Evolutionary conservation across 2,329 filamentous ascomycete species (phyloP).

Genomic region (Stemphylium vesicarium): DNA sequence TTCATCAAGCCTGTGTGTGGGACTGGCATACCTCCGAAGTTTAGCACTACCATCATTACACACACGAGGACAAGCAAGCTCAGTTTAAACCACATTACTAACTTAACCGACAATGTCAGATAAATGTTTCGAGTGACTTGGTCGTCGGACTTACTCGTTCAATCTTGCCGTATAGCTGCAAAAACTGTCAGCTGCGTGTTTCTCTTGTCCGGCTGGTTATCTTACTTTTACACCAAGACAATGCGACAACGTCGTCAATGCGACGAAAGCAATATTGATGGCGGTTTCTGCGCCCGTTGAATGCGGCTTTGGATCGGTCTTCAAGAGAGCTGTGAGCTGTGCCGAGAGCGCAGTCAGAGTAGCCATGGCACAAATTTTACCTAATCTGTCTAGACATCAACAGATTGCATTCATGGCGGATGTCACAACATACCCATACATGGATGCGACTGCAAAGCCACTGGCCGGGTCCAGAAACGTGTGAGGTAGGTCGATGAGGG

Average conservation of each 20-base stretch:
- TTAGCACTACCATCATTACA: slow-evolving; percentile 36
- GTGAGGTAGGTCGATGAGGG: slow-evolving; percentile 31
- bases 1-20: slow-evolving; percentile 1
- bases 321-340: slow-evolving; percentile 28
- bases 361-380: slow-evolving; percentile 33
- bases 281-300: slow-evolving; percentile 19
- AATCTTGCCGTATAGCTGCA: slow-evolving; percentile 39
- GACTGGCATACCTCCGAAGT: slow-evolving; percentile 26
- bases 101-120: slow-evolving; percentile 12
- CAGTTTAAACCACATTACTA: slow-evolving; percentile 41
- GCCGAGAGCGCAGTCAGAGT: slow-evolving; percentile 30
- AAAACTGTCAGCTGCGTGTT: background rate
- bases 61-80: slow-evolving; percentile 34
- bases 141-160: slow-evolving; percentile 25
- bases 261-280: slow-evolving; percentile 30
- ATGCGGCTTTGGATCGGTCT: slow-evolving; percentile 16
- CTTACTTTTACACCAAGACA: slow-evolving; percentile 33
- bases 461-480: slow-evolving; percentile 30
- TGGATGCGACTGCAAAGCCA: slow-evolving; percentile 29
- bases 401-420: background rate
- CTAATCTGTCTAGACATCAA: slow-evolving; percentile 15
- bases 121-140: background rate
- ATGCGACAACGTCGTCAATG: slow-evolving; percentile 31
- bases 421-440: slow-evolving; percentile 18
- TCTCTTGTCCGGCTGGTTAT: background rate